These are phyloP conservation scores for Trichophyton equinum DNA, from an alignment of 2,329 filamentous ascomycete species.

Conservation along the genomic window DNA sequence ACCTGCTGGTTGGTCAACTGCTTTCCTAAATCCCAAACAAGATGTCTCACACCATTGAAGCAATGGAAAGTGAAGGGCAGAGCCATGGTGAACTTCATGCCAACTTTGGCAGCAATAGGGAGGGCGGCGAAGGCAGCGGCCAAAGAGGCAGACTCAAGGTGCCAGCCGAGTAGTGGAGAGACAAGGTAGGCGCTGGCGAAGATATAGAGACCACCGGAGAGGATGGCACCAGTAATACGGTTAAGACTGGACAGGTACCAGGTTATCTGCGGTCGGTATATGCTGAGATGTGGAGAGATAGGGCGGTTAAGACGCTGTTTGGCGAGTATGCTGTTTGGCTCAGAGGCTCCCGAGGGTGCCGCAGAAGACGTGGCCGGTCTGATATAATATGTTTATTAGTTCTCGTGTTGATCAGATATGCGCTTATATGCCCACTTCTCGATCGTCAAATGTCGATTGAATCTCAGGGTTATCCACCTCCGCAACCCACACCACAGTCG, in stretches of 20 bases:
- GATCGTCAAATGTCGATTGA: too few relatives aligned
- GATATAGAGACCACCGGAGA: constrained; percentile 64
- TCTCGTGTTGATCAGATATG: neutral
- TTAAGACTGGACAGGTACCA: constrained; percentile 66
- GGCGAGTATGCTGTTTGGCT: constrained; percentile 50
- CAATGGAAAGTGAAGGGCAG: constrained; percentile 57
- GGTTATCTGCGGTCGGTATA: constrained; percentile 79
- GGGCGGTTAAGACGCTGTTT: constrained; percentile 71
- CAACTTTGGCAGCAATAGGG: constrained; percentile 46
- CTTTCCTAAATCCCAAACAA: constrained; percentile 55
- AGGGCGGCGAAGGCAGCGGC: constrained; percentile 52
- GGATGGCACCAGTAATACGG: constrained; percentile 66
- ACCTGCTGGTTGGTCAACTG: constrained; percentile 53
- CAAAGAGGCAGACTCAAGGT: constrained; percentile 52
- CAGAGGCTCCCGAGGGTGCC: constrained; percentile 18
- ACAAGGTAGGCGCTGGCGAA: constrained; percentile 72
- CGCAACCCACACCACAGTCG: too few relatives aligned
- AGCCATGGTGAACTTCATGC: constrained; percentile 46
- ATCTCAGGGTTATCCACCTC: too few relatives aligned
- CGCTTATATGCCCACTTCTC: neutral
- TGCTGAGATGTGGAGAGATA: constrained; percentile 68
- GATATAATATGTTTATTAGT: neutral
- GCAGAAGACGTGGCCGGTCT: constrained; percentile 18
- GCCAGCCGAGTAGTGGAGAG: constrained; percentile 61
- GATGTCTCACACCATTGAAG: constrained; percentile 58